Evolutionary conservation across 768 basidiomycete genomes (phyloP), one percentile per base, ranked within the genome.

Genomic region (Suillus luteus): DNA sequence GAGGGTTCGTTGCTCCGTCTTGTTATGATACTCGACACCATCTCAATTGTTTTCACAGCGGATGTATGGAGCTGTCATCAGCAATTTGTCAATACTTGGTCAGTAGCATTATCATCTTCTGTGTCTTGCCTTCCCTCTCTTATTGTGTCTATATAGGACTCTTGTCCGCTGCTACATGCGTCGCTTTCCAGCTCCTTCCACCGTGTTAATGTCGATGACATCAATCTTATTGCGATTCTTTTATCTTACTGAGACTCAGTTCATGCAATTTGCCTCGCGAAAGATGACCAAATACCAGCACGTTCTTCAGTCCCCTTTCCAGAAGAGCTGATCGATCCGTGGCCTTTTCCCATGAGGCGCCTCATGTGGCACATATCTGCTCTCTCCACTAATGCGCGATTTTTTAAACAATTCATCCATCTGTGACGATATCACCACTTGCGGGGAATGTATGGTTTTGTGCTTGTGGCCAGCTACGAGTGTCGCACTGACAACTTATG

Each of bases 1-100:
- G 52, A 78, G 74, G 69, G 83, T 84, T 66, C 6, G 73, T 58
- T 52, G 15, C 64, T 55, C 7, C 49, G 1, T 22, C 59, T 31
- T 31, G 19, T 37, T 27, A 11, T 55, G 5, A 59, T 38, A 12
- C 61, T 35, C 15, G 22, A 31, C 12, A 40, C 14, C 24, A 49
- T 60, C 40, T 68, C 71, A 61, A 72, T 38, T 48, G 14, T 24
- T 44, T 55, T 19, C 0, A 35, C 43, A 75, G 74, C 71, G 74
- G 24, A 0, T 66, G 5, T 70, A 66, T 0, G 74, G 74, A 9
- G 67, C 33, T 33, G 0, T 55, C n/a, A 59, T 76, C 9, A 64
- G 62, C 35, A 60, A 11, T 55, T 4, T 71, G 46, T 55, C 75
- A 0, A 6, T 40, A 46, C 2, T 73, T 1, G 70, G 74, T 75